phyloP scores from a whole-genome alignment of 202 grass and related monocot species.

The Zizania palustris region DNA sequence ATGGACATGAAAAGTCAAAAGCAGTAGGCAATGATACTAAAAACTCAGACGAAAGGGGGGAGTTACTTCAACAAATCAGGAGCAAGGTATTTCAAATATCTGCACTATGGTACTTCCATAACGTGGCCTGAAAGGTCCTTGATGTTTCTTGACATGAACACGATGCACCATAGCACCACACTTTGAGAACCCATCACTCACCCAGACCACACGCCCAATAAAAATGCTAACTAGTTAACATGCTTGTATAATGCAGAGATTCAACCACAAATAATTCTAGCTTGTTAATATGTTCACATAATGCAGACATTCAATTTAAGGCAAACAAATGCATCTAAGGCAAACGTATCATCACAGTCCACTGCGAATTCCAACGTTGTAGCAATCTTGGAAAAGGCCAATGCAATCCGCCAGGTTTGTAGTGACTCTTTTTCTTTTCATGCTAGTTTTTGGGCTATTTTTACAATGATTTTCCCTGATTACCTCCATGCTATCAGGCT shows the following conservation, averaged over 20 bases:
- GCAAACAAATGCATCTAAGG: slow-evolving; percentile 60
- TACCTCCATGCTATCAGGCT: slow-evolving; percentile 45
- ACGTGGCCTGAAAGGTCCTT: not conserved
- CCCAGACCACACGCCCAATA: not conserved
- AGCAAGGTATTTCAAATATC: slow-evolving; percentile 74
- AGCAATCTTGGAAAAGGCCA: slow-evolving; percentile 94
- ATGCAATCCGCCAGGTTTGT: slow-evolving; percentile 92
- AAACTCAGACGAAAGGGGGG: slow-evolving; percentile 73
- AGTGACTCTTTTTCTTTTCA: slow-evolving; percentile 14
- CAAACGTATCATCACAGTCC: slow-evolving; percentile 52
- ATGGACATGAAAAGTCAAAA: slow-evolving; percentile 67
- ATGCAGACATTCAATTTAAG: slow-evolving; percentile 95
- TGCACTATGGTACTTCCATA: slow-evolving; percentile 12
- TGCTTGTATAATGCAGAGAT: not conserved
- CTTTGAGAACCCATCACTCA: not conserved
- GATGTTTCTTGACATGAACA: slow-evolving; percentile 18
- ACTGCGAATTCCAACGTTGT: slow-evolving; percentile 64
- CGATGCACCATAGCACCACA: not conserved
- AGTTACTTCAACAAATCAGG: slow-evolving; percentile 93
- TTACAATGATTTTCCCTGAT: slow-evolving; percentile 14
- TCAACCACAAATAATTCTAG: not conserved
- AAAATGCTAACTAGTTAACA: not conserved
- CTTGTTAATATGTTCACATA: slow-evolving; percentile 42
- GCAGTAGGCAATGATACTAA: slow-evolving; percentile 44
- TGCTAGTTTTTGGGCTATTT: not conserved